Percentiles rank a stretch among this genome's conserved stretches.
Conservation (phyloP, 805 yeast genomes). For the Osmozyma mogii region DNA sequence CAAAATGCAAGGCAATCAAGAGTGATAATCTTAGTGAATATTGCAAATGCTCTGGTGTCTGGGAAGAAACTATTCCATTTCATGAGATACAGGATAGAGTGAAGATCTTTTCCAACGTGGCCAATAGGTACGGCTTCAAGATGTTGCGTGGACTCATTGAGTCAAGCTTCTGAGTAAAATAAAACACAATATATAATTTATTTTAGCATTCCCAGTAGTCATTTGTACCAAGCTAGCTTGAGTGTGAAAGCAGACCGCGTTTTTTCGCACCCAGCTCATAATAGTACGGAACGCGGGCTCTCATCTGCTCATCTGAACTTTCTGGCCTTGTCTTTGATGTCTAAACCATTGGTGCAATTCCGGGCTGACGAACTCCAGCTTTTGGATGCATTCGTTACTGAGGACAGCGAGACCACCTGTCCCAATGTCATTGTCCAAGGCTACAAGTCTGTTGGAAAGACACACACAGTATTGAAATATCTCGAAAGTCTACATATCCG, state of each 20-base stretch:
- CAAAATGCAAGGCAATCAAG: constrained; percentile 63
- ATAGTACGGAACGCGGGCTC: too few relatives aligned
- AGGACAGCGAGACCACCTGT: constrained; percentile 18
- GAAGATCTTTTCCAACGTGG: constrained; percentile 48
- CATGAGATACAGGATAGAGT: constrained; percentile 38
- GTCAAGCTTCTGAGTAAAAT: constrained; percentile 5
- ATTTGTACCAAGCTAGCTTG: too few relatives aligned
- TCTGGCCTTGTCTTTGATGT: too few relatives aligned
- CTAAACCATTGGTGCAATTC: too few relatives aligned
- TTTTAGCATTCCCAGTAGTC: not conserved
- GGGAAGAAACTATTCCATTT: constrained; percentile 53
- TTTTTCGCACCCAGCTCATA: too few relatives aligned
- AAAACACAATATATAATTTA: not conserved
- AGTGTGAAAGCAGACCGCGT: too few relatives aligned
- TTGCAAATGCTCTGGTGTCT: constrained; percentile 85
- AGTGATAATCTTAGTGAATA: constrained; percentile 61
- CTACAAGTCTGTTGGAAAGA: constrained; percentile 41
- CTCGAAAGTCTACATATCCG: constrained; percentile 20
- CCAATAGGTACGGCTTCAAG: constrained; percentile 52
- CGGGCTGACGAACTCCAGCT: constrained; percentile 29
- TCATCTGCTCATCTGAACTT: too few relatives aligned
- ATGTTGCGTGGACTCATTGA: constrained; percentile 38
- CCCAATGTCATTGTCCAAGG: constrained; percentile 41
- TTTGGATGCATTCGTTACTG: constrained; percentile 26
- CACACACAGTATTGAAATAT: constrained; percentile 27